phyloP scores from a whole-genome alignment of 2,329 filamentous ascomycete species.

The Cercospora beticola region DNA sequence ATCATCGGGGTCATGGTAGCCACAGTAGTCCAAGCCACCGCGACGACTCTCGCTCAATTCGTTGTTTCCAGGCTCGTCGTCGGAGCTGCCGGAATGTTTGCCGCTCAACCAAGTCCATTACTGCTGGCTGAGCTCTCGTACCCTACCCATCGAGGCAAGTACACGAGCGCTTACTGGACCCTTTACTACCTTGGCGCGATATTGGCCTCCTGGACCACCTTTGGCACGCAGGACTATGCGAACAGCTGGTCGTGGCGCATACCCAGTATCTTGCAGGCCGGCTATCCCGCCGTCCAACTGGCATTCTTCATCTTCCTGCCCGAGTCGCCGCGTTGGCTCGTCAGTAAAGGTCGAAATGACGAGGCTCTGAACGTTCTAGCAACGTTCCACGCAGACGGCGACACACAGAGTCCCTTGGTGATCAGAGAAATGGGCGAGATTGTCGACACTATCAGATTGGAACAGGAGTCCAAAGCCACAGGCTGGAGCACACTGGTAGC shows the following conservation, averaged over 20 bases:
- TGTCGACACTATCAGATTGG: conserved; percentile 55
- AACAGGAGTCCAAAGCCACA: conserved; percentile 52
- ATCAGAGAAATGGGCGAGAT: conserved; percentile 63
- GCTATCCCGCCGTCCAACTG: conserved; percentile 47
- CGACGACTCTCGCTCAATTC: conserved; percentile 28
- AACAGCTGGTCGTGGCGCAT: conserved; percentile 49
- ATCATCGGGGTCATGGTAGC: conserved; percentile 35
- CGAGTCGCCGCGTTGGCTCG: conserved; percentile 29
- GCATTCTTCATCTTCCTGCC: conserved; percentile 27
- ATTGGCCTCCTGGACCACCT: conserved; percentile 26
- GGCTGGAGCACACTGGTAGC: conserved; percentile 20
- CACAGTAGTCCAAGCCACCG: conserved; percentile 37
- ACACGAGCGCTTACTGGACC: conserved; percentile 24
- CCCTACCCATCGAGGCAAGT: conserved; percentile 28
- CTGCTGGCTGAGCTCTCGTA: conserved; percentile 26
- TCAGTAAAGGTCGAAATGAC: conserved; percentile 26
- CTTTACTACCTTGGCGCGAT: conserved; percentile 28
- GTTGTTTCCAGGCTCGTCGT: conserved; percentile 25
- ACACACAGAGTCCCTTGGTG: conserved; percentile 52
- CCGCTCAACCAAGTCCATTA: conserved; percentile 26
- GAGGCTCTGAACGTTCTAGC: conserved; percentile 38
- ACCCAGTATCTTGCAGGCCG: conserved; percentile 50
- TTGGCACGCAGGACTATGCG: conserved; percentile 21
- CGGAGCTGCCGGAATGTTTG: conserved; percentile 27
- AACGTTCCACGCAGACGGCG: conserved; percentile 48